Evolutionary conservation across 257 asterid species (phyloP), one percentile per base, ranked within the genome.

Genomic region (Orobanche coerulescens): DNA sequence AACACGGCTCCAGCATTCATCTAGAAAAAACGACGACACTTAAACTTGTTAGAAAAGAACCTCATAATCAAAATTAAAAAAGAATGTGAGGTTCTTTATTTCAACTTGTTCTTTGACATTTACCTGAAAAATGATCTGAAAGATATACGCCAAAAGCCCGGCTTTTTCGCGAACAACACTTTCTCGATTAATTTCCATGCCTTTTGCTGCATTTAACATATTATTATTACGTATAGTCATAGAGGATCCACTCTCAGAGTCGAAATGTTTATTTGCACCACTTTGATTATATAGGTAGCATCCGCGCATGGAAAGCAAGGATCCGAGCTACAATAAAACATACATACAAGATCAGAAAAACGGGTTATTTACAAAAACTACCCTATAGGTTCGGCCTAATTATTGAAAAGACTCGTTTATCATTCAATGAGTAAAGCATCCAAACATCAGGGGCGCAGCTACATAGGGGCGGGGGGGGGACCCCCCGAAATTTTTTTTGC

Each of bases 1-100:
- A 83, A 60, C 57, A 86, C 96, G 66, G 98, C 98, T 55, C 98
- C 98, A 53, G 96, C 96, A 73, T 84, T 92, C 95, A 88, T 88
- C 98, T 92, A 42, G 12, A 42, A 18, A 14, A 52, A 19, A 74
- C 58, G 36, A 9, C 39, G 23, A 58, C 0, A 14, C n/a, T 4
- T 47, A 39, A 64, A 66, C 30, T 3, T 9, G 19, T n/a, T 15
- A 15, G 18, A 30, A 42, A 48, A 16, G 9, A 26, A 26, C 2
- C n/a, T n/a, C n/a, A n/a, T 43, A 2, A 1, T 4, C 15, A 10
- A 11, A 0, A 5, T 2, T 15, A 46, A 16, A 28, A 48, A 18
- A 24, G 1, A 26, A 49, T 28, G 30, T 16, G 6, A 37, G 9
- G 18, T 1, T 23, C 58, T 15, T 5, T 30, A 61, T 7, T 34